phyloP scores from a whole-genome alignment of 1,284 basidiomycete genomes.

The Cryptococcus deneoformans region DNA sequence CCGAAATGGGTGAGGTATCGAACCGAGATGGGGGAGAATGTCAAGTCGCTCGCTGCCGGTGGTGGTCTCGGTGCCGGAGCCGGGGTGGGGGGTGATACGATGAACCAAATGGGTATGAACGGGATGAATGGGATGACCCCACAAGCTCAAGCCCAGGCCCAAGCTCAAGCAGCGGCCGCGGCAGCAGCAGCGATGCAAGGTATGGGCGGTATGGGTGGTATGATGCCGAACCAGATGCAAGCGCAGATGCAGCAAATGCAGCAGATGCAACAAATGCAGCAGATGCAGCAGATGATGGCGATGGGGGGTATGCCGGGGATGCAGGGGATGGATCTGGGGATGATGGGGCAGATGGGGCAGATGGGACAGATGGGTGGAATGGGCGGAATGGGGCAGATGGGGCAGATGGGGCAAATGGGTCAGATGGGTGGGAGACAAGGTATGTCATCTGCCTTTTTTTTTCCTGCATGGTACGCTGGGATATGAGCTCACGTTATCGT shows the following conservation, averaged over 20 bases:
- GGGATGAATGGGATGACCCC: background rate
- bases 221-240: slow-evolving; percentile 31
- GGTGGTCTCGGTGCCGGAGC: too few species aligned
- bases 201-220: slow-evolving; percentile 26
- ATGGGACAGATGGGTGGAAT: slow-evolving; percentile 13
- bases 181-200: slow-evolving; percentile 39
- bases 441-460: background rate
- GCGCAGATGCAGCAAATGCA: slow-evolving; percentile 33
- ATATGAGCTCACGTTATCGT: background rate
- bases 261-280: slow-evolving; percentile 4
- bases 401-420: slow-evolving; percentile 1
- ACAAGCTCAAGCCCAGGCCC: slow-evolving; percentile 16
- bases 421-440: slow-evolving; percentile 8
- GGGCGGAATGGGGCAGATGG: slow-evolving; percentile 14
- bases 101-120: slow-evolving; percentile 22
- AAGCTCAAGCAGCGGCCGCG: slow-evolving; percentile 36
- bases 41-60: slow-evolving; percentile 31
- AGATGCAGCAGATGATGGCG: slow-evolving; percentile 39
- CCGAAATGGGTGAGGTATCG: slow-evolving; percentile 85
- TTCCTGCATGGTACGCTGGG: background rate
- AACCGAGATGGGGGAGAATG: slow-evolving; percentile 67
- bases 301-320: slow-evolving; percentile 38
- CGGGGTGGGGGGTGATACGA: background rate
- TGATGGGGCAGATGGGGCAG: slow-evolving; percentile 11
- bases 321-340: background rate